Evolutionary conservation across 179 eudicot species (phyloP), one percentile per base, ranked within the genome.

Genomic region (Kewa caespitosa): DNA sequence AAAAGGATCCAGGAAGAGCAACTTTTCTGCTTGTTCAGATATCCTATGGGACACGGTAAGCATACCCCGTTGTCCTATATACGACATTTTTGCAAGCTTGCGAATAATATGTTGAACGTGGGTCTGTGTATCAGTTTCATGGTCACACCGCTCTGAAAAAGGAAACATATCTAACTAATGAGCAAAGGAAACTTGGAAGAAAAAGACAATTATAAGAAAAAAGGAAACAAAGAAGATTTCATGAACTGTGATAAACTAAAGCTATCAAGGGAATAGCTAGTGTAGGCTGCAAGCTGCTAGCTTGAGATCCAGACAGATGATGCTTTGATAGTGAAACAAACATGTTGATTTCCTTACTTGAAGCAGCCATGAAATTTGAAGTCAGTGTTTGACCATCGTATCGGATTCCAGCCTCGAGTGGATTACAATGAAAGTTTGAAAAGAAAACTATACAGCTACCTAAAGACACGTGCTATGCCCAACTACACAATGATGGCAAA

Each of bases 1-100:
- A 84, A 94, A 94, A 13, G 97, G 97, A 89, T 94, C 98, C 88
- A 92, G 81, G 65, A 81, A 76, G 60, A 89, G 89, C 82, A 94
- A 80, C 79, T 80, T 87, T 76, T 92, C 97, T 63, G 92, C 91
- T 64, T 82, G 79, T 72, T 84, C 84, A 61, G 91, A 85, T 57
- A 92, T 89, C 75, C 89, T 86, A 70, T 93, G 97, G 67, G 93
- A 82, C 69, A 89, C 91, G 57, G 91, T 79, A 77, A 93, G 87
- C 73, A 90, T 74, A 54, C 87, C 78, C 41, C 93, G 89, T 74
- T 89, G 97, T 67, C 98, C 98, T 25, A 92, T 48, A 65, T 76
- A 88, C 57, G 95, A 75, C 65, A 85, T 85, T 57, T 85, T 89
- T 78, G 97, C 93, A 80, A 94, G 92, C 86, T 85, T 93, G 71